These are phyloP conservation scores for Saccharomycodes ludwigii DNA, from an alignment of 805 yeast genomes.

Conservation along the genomic window DNA sequence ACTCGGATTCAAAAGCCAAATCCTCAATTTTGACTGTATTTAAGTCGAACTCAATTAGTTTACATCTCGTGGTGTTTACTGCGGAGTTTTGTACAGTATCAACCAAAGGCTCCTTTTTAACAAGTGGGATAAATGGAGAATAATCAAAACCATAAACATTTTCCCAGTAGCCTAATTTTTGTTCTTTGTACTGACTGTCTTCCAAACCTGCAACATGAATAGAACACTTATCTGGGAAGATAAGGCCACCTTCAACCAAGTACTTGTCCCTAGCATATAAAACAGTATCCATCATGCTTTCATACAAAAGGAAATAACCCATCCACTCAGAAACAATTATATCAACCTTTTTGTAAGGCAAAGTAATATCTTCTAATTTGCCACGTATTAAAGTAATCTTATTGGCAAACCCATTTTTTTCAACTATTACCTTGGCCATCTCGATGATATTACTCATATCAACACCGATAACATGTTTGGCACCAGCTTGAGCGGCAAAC, in stretches of 20 bases:
- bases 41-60: slow-evolving; percentile 73
- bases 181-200: slow-evolving; percentile 84
- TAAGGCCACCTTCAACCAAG: slow-evolving; percentile 65
- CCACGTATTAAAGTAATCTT: slow-evolving; percentile 84
- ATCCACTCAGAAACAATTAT: slow-evolving; percentile 97
- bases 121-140: slow-evolving; percentile 75
- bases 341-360: slow-evolving; percentile 84
- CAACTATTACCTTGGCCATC: slow-evolving; percentile 85
- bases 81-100: slow-evolving; percentile 80
- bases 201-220: slow-evolving; percentile 87
- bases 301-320: slow-evolving; percentile 95
- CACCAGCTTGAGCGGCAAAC: slow-evolving; percentile 99
- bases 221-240: slow-evolving; percentile 88
- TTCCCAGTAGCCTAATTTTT: slow-evolving; percentile 89
- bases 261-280: slow-evolving; percentile 88
- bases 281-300: slow-evolving; percentile 96
- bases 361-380: slow-evolving; percentile 79
- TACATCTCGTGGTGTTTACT: slow-evolving; percentile 60
- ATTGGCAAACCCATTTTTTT: slow-evolving; percentile 71
- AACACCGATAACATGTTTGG: slow-evolving; percentile 93
- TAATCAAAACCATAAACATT: slow-evolving; percentile 96
- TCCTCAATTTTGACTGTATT: slow-evolving; percentile 80
- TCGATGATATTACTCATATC: slow-evolving; percentile 95
- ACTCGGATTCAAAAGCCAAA: slow-evolving; percentile 61
- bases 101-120: slow-evolving; percentile 89